Conservation (phyloP, 768 basidiomycete genomes). For the Amanita rimosa region DNA sequence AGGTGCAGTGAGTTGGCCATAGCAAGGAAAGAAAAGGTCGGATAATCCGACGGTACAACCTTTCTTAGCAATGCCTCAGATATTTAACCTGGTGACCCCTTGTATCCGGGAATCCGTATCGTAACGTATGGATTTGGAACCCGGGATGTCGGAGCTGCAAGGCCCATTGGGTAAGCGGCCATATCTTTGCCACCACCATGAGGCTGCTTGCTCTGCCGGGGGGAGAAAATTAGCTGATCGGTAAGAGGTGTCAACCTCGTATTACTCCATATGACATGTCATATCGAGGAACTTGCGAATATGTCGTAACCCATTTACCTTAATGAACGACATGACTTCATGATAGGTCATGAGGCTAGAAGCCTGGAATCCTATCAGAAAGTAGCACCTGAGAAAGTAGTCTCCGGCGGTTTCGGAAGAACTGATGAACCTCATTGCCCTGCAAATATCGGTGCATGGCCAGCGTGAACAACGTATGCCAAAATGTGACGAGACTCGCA, state of each 20-base stretch:
- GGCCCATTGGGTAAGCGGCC: not conserved
- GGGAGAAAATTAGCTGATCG: constrained; percentile 14
- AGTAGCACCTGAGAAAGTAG: not conserved
- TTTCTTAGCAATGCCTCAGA: not conserved
- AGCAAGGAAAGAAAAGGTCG: not conserved
- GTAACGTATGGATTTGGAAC: constrained; percentile 10
- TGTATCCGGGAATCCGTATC: constrained; percentile 7
- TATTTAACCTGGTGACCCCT: not conserved
- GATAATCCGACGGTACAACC: not conserved
- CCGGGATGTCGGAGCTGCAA: constrained; percentile 3
- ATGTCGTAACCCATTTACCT: constrained; percentile 13
- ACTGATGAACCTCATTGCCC: not conserved
- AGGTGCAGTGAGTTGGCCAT: constrained; percentile 28
- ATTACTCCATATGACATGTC: constrained; percentile 6
- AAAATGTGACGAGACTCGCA: not conserved
- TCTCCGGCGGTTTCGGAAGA: constrained; percentile 12
- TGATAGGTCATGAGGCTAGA: constrained; percentile 1
- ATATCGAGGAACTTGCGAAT: constrained; percentile 9
- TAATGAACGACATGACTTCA: constrained; percentile 3
- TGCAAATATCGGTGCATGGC: not conserved
- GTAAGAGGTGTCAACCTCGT: constrained; percentile 4
- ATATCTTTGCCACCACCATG: constrained; percentile 9
- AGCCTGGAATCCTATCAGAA: not conserved
- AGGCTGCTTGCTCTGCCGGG: constrained; percentile 17
- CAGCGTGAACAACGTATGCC: not conserved